phyloP scores from a whole-genome alignment of 2,329 filamentous ascomycete genomes.

The Aspergillus sergii region DNA sequence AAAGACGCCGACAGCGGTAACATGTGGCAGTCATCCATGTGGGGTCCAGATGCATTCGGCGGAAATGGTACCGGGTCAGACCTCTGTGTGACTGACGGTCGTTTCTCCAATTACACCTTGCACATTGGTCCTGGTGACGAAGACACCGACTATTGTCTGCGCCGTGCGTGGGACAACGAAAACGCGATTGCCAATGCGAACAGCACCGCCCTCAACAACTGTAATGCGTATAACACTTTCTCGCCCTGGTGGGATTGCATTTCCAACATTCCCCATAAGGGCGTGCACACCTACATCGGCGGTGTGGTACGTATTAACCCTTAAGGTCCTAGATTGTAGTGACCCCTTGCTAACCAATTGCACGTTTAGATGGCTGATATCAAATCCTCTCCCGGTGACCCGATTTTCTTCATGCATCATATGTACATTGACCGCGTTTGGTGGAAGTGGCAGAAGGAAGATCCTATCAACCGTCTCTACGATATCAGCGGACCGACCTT shows the following conservation, averaged over 20 bases:
- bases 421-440: constrained; percentile 12
- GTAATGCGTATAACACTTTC: constrained; percentile 10
- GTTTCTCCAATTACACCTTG: constrained; percentile 11
- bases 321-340: accelerated
- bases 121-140: constrained; percentile 13
- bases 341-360: background rate
- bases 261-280: constrained; percentile 15
- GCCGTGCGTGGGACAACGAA: constrained; percentile 9
- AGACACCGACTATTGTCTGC: constrained; percentile 14
- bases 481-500: constrained; percentile 10
- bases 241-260: constrained; percentile 13
- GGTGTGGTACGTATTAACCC: constrained; percentile 4
- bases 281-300: constrained; percentile 13
- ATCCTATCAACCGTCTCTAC: constrained; percentile 12
- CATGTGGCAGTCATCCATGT: constrained; percentile 13
- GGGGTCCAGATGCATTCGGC: constrained; percentile 11
- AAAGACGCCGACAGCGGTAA: constrained; percentile 12
- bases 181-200: background rate
- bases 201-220: background rate
- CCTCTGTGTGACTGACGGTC: constrained; percentile 9
- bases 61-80: constrained; percentile 11
- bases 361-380: constrained; percentile 4
- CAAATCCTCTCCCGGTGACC: constrained; percentile 13
- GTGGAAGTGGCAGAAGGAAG: constrained; percentile 11
- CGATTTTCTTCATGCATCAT: constrained; percentile 15